phyloP scores from a whole-genome alignment of 495 filamentous ascomycete species.

The Patellaria atrata region DNA sequence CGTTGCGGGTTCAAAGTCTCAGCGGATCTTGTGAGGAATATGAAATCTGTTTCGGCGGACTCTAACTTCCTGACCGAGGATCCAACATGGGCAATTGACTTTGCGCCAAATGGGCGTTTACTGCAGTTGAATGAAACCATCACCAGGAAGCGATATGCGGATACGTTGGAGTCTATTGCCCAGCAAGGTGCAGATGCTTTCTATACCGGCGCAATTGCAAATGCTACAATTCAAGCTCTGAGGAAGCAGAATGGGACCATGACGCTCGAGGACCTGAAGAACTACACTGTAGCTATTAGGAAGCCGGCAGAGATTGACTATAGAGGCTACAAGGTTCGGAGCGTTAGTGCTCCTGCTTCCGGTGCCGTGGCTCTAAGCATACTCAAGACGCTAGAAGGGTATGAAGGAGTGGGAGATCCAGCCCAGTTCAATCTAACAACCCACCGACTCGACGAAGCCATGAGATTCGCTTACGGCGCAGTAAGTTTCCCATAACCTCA shows the following conservation, averaged over 20 bases:
- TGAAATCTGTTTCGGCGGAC: slow-evolving; percentile 30
- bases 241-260: slow-evolving; percentile 59
- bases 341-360: slow-evolving; percentile 55
- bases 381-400: slow-evolving; percentile 68
- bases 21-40: slow-evolving; percentile 55
- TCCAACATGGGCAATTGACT: slow-evolving; percentile 71
- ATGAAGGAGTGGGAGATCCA: slow-evolving; percentile 40
- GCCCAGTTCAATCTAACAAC: slow-evolving; percentile 46
- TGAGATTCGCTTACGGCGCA: slow-evolving; percentile 71
- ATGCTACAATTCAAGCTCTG: slow-evolving; percentile 55
- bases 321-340: slow-evolving; percentile 50
- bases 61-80: slow-evolving; percentile 53
- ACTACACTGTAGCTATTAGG: slow-evolving; percentile 50
- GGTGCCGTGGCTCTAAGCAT: slow-evolving; percentile 58
- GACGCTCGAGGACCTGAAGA: slow-evolving; percentile 60
- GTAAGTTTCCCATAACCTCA: slow-evolving; percentile 30
- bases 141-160: slow-evolving; percentile 61
- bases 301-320: slow-evolving; percentile 53
- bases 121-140: slow-evolving; percentile 59
- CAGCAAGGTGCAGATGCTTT: slow-evolving; percentile 55
- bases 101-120: slow-evolving; percentile 65
- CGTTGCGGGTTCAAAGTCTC: slow-evolving; percentile 59
- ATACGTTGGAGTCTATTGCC: slow-evolving; percentile 64
- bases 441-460: slow-evolving; percentile 73
- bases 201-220: slow-evolving; percentile 57